Evolutionary conservation across 495 filamentous ascomycete genomes (phyloP).

Genomic region (Parmelia sp.): DNA sequence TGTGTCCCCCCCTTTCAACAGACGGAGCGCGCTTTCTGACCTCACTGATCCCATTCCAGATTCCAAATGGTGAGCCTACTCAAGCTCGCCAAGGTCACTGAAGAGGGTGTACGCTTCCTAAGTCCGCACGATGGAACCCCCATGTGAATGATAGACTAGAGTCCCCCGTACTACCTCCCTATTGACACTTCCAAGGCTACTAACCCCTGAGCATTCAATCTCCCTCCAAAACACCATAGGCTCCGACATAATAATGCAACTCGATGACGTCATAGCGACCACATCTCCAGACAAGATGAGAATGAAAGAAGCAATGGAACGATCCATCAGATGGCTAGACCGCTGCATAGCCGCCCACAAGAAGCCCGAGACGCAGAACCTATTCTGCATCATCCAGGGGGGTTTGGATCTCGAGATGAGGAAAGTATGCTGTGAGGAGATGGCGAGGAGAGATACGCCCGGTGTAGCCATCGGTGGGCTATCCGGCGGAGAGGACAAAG

Average conservation of each 20-base stretch:
- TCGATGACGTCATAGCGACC: conserved; percentile 94
- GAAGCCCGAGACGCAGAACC: conserved; percentile 75
- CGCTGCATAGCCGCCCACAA: conserved; percentile 89
- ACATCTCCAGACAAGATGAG: conserved; percentile 80
- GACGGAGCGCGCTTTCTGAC: background rate
- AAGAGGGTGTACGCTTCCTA: conserved; percentile 91
- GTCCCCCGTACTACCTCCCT: background rate
- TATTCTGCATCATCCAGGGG: conserved; percentile 99
- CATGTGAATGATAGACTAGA: conserved; percentile 52
- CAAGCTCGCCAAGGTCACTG: conserved; percentile 88
- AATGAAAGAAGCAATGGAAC: conserved; percentile 91
- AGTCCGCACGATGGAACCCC: conserved; percentile 90
- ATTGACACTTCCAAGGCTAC: conserved; percentile 48
- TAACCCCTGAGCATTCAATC: conserved; percentile 96
- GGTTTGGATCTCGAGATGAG: conserved; percentile 88
- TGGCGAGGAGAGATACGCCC: conserved; percentile 86
- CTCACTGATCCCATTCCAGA: conserved; percentile 37
- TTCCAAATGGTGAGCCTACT: conserved; percentile 98
- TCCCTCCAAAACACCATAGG: conserved; percentile 94
- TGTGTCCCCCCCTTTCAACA: background rate
- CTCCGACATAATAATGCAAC: conserved; percentile 98
- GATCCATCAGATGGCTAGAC: conserved; percentile 97
- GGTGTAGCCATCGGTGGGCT: conserved; percentile 95
- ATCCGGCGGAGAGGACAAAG: conserved; percentile 74
- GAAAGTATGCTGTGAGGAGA: conserved; percentile 74